Base-by-base conservation (phyloP, 2,329 filamentous ascomycete genomes). In the Colletotrichum cordylinicola region DNA sequence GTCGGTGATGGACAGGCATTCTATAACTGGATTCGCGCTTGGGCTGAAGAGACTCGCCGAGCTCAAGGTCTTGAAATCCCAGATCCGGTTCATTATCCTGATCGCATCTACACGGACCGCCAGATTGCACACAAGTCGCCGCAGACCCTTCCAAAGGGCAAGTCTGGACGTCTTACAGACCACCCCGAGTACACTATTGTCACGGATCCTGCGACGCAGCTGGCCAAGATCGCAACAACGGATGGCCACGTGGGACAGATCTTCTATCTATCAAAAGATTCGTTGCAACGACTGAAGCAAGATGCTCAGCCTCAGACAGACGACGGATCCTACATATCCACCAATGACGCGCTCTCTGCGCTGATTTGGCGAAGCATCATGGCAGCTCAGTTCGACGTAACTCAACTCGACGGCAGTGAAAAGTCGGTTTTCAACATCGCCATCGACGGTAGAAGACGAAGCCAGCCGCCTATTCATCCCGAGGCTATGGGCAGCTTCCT, bases 1-100 rank as follows among this genome's bases (percentile, higher is more conserved):
- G 80, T 82, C 21, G 84, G 82, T 9, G 84, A 85, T 12, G 83
- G 80, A 4, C 82, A 78, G 12, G 77, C 80, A 6, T 85, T 82
- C 61, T 81, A 79, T 58, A 79, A 77, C 48, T 83, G 82, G 80
- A 80, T 81, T 21, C 79, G 82, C 33, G 78, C 83, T 10, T 84
- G 83, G 82, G 83, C 84, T 6, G 83, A 85, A 62, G 83, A 82
- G 52, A 83, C 82, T 39, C 80, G 83, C 55, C 80, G 80, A 6
- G 75, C 81, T 8, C 83, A 85, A 70, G 80, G 79, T 0, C 65
- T 80, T 9, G 70, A 78, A 15, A 79, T 79, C n/a, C 9, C 39
- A 5, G 58, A 77, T 5, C 82, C 81, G 0, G 71, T 79, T 8
- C 67, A 80, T 21, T 74, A 84, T 31, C 77, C 80, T 4, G 80